These are phyloP conservation scores for Diospyros kaki DNA, from an alignment of 148 eudicot species.

Conservation along the genomic window DNA sequence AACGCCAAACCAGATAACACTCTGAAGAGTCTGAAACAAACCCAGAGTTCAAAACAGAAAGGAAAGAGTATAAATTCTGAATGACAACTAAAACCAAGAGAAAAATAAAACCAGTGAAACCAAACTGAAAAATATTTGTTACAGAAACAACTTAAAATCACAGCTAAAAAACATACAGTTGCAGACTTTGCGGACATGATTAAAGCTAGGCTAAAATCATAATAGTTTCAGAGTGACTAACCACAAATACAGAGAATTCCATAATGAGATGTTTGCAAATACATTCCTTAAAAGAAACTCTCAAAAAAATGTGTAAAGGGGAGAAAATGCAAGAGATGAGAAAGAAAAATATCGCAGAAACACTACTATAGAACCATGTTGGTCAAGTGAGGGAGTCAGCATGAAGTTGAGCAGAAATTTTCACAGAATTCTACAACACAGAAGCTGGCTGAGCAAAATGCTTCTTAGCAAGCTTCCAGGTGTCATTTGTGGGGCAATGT, in stretches of 20 bases:
- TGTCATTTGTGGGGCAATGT: no score
- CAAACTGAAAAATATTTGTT: background rate
- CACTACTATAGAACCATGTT: background rate
- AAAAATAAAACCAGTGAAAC: background rate
- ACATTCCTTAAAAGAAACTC: background rate
- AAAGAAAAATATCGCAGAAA: background rate
- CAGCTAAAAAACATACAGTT: background rate
- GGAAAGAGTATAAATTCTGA: background rate
- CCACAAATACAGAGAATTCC: background rate
- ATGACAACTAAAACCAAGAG: no score
- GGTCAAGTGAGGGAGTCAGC: background rate
- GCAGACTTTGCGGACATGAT: conserved; percentile 1
- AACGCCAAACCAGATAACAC: background rate
- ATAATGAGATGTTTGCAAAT: background rate
- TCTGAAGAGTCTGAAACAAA: background rate
- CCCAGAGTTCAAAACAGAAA: background rate
- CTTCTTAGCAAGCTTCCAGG: no score
- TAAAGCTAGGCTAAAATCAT: background rate
- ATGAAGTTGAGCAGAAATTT: no score
- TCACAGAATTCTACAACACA: no score
- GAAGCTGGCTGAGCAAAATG: no score
- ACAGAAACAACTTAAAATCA: conserved; percentile 3
- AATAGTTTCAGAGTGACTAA: background rate
- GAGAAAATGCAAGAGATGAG: background rate
- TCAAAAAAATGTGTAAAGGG: background rate